Evolutionary conservation across 1,284 basidiomycete genomes (phyloP).

Genomic region (Microbotryum scabiosae): DNA sequence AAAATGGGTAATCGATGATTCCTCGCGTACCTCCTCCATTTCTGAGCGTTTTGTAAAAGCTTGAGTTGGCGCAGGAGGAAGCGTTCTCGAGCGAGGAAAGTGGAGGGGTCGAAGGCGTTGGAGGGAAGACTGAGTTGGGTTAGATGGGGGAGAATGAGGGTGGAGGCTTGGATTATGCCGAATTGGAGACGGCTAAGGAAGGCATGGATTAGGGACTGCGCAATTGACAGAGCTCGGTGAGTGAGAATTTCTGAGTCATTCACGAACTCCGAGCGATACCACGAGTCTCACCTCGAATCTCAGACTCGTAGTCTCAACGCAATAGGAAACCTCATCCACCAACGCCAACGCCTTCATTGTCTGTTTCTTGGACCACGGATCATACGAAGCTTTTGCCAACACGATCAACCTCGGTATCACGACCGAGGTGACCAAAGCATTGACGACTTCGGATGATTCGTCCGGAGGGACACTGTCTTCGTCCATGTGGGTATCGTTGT

Average conservation of each 20-base stretch:
- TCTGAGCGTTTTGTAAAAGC: conserved; percentile 59
- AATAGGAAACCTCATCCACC: conserved; percentile 62
- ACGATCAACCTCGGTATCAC: conserved; percentile 67
- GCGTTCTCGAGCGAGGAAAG: conserved; percentile 61
- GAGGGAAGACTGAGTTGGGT: conserved; percentile 39
- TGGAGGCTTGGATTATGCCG: conserved; percentile 34
- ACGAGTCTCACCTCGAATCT: conserved; percentile 55
- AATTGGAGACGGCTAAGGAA: conserved; percentile 51
- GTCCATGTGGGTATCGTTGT: conserved; percentile 44
- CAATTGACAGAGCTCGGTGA: background rate
- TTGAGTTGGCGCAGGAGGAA: conserved; percentile 63
- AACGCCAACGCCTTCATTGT: conserved; percentile 61
- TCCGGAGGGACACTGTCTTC: conserved; percentile 52
- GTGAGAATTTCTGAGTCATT: background rate
- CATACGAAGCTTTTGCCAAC: conserved; percentile 62
- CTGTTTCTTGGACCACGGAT: conserved; percentile 67
- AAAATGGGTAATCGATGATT: conserved; percentile 12
- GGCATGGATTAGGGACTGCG: conserved; percentile 58
- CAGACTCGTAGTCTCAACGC: conserved; percentile 54
- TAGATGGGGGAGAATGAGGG: conserved; percentile 46
- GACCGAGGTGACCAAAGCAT: conserved; percentile 75
- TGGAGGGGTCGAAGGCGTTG: conserved; percentile 63
- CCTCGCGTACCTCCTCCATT: conserved; percentile 61
- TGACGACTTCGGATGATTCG: conserved; percentile 76
- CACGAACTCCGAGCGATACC: background rate